phyloP scores from a whole-genome alignment of 2,329 filamentous ascomycete species.

The Malbranchea cinnamomea region DNA sequence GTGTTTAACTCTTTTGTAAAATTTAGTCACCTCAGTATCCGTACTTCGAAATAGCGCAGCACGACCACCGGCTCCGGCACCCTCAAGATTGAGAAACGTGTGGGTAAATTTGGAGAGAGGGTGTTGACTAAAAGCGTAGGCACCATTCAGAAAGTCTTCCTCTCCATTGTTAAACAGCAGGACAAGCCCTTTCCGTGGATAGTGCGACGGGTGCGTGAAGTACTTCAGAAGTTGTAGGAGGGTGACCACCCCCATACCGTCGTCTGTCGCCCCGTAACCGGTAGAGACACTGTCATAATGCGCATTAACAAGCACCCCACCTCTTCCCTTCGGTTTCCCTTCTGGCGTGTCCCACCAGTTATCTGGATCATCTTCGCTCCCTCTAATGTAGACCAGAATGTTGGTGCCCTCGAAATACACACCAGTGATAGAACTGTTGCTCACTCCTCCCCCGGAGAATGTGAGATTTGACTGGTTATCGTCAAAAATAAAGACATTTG shows the following conservation, averaged over 20 bases:
- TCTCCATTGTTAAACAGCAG: conserved; percentile 89
- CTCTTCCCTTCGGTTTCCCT: conserved; percentile 41
- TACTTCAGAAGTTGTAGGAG: conserved; percentile 74
- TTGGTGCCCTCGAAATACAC: conserved; percentile 91
- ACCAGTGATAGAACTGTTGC: conserved; percentile 28
- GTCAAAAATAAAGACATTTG: conserved; percentile 51
- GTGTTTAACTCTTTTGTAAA: conserved; percentile 55
- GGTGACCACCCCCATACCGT: conserved; percentile 79
- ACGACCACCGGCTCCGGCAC: conserved; percentile 78
- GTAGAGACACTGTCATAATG: conserved; percentile 92
- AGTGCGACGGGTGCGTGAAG: conserved; percentile 57
- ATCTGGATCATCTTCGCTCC: conserved; percentile 55
- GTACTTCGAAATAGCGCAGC: conserved; percentile 79
- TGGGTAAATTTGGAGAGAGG: conserved; percentile 66
- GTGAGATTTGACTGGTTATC: conserved; percentile 69
- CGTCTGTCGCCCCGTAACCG: conserved; percentile 84
- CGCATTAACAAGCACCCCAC: conserved; percentile 81
- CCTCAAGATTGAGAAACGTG: conserved; percentile 88
- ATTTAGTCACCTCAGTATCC: conserved; percentile 69
- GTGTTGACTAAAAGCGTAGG: conserved; percentile 69
- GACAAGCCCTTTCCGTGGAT: conserved; percentile 66
- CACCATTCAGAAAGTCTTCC: conserved; percentile 82
- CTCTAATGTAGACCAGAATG: conserved; percentile 80
- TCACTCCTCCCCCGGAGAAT: conserved; percentile 36
- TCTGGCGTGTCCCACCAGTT: conserved; percentile 53